phyloP scores from a whole-genome alignment of 306 rosid genomes.

The Dryas drummondii region DNA sequence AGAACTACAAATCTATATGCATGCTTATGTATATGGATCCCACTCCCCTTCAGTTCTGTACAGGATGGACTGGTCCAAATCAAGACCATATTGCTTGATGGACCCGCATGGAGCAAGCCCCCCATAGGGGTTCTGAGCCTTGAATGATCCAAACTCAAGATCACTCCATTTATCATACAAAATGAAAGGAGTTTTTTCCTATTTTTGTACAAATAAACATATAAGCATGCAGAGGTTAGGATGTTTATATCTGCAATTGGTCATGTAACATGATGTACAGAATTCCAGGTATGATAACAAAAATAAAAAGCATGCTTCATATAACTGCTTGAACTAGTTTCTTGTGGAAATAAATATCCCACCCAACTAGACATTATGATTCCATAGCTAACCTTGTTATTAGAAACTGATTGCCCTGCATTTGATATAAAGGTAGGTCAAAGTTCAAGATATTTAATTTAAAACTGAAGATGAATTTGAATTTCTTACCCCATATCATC shows the following conservation, averaged over 20 bases:
- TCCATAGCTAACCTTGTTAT: not conserved
- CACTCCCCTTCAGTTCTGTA: too few relatives aligned
- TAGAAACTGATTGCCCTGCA: not conserved
- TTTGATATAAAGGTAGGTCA: not conserved
- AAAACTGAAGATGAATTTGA: slow-evolving; percentile 18
- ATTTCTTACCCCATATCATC: slow-evolving; percentile 91
- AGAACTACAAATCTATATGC: too few relatives aligned
- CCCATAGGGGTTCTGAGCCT: too few relatives aligned
- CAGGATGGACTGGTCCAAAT: too few relatives aligned
- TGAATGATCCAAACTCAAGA: too few relatives aligned
- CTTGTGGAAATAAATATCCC: not conserved
- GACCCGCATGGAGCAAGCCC: too few relatives aligned
- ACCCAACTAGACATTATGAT: not conserved
- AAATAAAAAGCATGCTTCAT: not conserved
- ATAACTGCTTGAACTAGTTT: not conserved
- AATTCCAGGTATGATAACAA: not conserved
- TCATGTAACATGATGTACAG: not conserved
- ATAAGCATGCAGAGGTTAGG: not conserved
- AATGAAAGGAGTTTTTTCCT: not conserved
- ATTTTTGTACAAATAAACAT: not conserved
- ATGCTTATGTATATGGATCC: too few relatives aligned
- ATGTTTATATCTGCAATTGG: not conserved
- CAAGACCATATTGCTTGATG: too few relatives aligned
- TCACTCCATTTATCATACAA: not conserved
- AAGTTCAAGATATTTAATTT: not conserved